phyloP scores from a whole-genome alignment of 2,329 filamentous ascomycete species.

The Xylariales sp. region DNA sequence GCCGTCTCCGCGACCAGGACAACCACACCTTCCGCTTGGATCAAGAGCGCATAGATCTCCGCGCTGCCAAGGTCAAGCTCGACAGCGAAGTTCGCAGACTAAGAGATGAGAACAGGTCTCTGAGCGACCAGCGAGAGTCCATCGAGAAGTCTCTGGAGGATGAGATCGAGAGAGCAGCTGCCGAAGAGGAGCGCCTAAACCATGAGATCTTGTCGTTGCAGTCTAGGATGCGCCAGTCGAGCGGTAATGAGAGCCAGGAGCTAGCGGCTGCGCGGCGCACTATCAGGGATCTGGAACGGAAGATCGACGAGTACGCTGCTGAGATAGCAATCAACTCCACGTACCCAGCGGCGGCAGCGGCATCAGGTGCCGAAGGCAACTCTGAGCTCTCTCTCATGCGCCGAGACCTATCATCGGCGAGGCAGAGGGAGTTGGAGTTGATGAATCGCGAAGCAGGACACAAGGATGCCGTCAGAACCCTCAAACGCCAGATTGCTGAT shows the following conservation, averaged over 20 bases:
- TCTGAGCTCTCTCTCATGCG: conserved; percentile 58
- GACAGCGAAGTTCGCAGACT: conserved; percentile 63
- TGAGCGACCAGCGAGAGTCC: conserved; percentile 51
- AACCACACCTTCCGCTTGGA: conserved; percentile 59
- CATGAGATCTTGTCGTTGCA: conserved; percentile 52
- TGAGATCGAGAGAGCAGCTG: conserved; percentile 61
- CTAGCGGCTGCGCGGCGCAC: conserved; percentile 56
- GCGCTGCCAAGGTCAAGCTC: conserved; percentile 62
- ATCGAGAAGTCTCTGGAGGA: conserved; percentile 61
- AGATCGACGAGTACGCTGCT: conserved; percentile 50
- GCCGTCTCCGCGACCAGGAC: conserved; percentile 48
- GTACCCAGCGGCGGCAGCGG: conserved; percentile 24
- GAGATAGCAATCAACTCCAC: conserved; percentile 30
- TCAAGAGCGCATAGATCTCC: conserved; percentile 64
- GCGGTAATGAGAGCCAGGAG: conserved; percentile 46
- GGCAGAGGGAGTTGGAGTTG: conserved; percentile 62
- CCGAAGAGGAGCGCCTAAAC: conserved; percentile 60
- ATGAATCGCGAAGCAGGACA: conserved; percentile 62
- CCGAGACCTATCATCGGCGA: conserved; percentile 57
- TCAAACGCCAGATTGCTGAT: conserved; percentile 62
- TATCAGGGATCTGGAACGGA: conserved; percentile 60
- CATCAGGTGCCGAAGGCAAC: conserved; percentile 30
- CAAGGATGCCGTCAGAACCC: conserved; percentile 56
- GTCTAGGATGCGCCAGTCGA: conserved; percentile 37
- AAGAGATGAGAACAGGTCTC: conserved; percentile 56